Conservation (phyloP, 2,329 filamentous ascomycete species). For the Trichoderma cornu-damae region DNA sequence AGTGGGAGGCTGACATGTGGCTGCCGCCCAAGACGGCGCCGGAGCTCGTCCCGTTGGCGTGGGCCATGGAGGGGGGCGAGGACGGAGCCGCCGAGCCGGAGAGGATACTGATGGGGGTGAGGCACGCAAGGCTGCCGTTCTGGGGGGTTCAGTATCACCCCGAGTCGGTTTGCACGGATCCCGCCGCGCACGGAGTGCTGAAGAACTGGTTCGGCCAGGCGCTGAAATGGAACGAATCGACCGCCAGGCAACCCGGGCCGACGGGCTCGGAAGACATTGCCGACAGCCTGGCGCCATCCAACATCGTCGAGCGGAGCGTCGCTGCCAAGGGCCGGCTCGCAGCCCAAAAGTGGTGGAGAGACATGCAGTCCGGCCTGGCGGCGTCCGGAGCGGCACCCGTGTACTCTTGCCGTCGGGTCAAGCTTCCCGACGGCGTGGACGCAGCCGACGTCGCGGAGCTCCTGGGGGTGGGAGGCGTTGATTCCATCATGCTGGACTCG, state of each 20-base stretch:
- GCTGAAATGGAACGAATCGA: slow-evolving; percentile 51
- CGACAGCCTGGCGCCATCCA: slow-evolving; percentile 25
- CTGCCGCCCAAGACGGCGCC: slow-evolving; percentile 30
- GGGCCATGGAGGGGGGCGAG: slow-evolving; percentile 47
- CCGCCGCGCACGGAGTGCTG: slow-evolving; percentile 59
- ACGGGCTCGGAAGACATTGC: slow-evolving; percentile 5
- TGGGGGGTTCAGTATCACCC: slow-evolving; percentile 91
- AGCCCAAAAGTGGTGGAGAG: slow-evolving; percentile 25
- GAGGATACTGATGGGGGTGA: slow-evolving; percentile 69
- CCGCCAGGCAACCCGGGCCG: slow-evolving; percentile 19
- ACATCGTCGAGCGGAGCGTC: slow-evolving; percentile 12
- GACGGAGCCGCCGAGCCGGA: slow-evolving; percentile 33
- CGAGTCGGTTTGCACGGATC: slow-evolving; percentile 78
- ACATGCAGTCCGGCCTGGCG: slow-evolving; percentile 28
- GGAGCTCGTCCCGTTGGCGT: slow-evolving; percentile 56
- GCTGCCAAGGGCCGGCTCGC: slow-evolving; percentile 23
- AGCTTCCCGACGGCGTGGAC: slow-evolving; percentile 42
- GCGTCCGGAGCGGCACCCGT: slow-evolving; percentile 27
- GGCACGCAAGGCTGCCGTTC: slow-evolving; percentile 64
- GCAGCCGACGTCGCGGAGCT: slow-evolving; percentile 52
- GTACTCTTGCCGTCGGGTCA: slow-evolving; percentile 41
- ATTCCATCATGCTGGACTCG: slow-evolving; percentile 56
- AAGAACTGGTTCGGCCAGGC: slow-evolving; percentile 70
- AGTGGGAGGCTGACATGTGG: slow-evolving; percentile 41
- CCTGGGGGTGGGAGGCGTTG: slow-evolving; percentile 36